Evolutionary conservation across 768 basidiomycete species (phyloP), one percentile per base, ranked within the genome.

Genomic region (Termitomyces sp.): DNA sequence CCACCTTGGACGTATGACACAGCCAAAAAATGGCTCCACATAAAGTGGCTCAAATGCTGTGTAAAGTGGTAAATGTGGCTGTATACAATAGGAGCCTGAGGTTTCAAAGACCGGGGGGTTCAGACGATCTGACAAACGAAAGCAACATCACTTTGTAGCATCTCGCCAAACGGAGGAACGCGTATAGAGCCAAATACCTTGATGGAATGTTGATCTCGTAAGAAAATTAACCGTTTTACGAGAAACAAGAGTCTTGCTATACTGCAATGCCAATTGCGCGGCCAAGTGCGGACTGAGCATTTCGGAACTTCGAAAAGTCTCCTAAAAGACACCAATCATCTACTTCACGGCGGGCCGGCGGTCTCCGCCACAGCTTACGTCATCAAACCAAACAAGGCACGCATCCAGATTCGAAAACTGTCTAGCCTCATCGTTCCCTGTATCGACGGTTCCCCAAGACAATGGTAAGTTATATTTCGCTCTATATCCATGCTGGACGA

Each of bases 361-460:
- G n/a, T n/a, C 44, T 30, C 27, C 16, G 43, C 48, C 58, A 45
- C 40, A 37, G 61, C 53, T 75, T 74, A 75, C 55, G 65, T 76
- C 68, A 75, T 40, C 9, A 8, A 12, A 48, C 42, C 74, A 78
- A 78, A 78, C 71, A 79, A 70, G 69, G 62, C 74, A 79, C 76
- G 74, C 77, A 60, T 22, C 24, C 40, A 63, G 65, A 64, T 68
- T 57, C 57, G 53, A 57, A 67, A 61, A 48, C 42, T 58, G 61
- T 50, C 62, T 54, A 56, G 60, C 55, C 55, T 58, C 56, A 63
- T 57, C 63, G 56, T 57, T 62, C 70, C 71, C 74, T 72, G 69
- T 73, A 75, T 67, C 75, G 73, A 76, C 75, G 72, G 75, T 75
- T 74, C 68, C 58, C 62, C 68, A 67, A 68, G 64, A 74, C 62